These are phyloP conservation scores for Leccinum angustisporum DNA, from an alignment of 1,284 basidiomycete species.

Conservation along the genomic window DNA sequence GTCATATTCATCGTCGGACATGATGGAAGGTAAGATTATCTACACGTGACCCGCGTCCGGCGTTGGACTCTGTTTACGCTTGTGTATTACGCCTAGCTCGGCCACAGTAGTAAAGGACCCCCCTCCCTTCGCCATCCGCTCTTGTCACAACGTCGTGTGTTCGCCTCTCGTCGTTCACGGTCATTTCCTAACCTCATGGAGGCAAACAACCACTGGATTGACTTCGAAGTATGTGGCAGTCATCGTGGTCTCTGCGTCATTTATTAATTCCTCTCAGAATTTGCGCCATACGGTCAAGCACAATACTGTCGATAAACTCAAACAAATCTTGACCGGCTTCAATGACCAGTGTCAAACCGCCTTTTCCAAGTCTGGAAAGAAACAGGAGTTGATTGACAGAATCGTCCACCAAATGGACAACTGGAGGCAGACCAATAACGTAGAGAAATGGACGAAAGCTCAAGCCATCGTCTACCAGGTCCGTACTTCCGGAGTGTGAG, in stretches of 20 bases:
- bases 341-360: slow-evolving; percentile 72
- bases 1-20: slow-evolving; percentile 68
- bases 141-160: slow-evolving; percentile 15
- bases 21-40: slow-evolving; percentile 26
- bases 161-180: slow-evolving; percentile 6
- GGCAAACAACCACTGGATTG: slow-evolving; percentile 32
- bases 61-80: slow-evolving; percentile 25
- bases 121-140: slow-evolving; percentile 6
- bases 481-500: slow-evolving; percentile 59
- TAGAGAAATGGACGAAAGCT: slow-evolving; percentile 66
- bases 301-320: slow-evolving; percentile 78
- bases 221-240: slow-evolving; percentile 34
- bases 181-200: slow-evolving; percentile 26
- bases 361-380: slow-evolving; percentile 77
- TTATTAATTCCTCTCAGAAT: slow-evolving; percentile 37
- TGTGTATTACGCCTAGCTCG: slow-evolving; percentile 24
- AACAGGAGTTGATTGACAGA: slow-evolving; percentile 79
- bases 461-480: slow-evolving; percentile 63
- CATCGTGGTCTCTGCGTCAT: slow-evolving; percentile 6
- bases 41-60: slow-evolving; percentile 29
- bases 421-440: slow-evolving; percentile 54
- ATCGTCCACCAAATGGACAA: slow-evolving; percentile 54
- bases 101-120: not conserved
- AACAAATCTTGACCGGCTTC: slow-evolving; percentile 68
- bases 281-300: slow-evolving; percentile 47